Evolutionary conservation across 257 asterid species (phyloP).

Genomic region (Solanum chilense): DNA sequence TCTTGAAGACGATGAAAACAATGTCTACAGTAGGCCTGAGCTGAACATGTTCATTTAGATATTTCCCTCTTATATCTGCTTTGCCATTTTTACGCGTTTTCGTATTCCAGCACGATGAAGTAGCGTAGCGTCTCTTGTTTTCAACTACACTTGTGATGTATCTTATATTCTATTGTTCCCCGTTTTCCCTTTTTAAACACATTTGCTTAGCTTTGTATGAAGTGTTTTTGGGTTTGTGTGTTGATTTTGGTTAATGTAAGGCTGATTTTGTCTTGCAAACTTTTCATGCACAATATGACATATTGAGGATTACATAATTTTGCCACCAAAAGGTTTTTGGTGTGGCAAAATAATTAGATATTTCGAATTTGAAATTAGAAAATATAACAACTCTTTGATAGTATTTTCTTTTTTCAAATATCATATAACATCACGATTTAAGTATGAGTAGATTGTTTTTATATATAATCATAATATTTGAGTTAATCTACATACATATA

Average conservation of each 20-base stretch:
- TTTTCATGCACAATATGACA: background rate
- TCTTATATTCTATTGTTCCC: background rate
- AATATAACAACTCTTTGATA: background rate
- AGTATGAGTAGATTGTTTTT: background rate
- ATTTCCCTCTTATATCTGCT: background rate
- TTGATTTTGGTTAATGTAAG: background rate
- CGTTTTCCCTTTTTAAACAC: background rate
- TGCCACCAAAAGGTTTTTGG: background rate
- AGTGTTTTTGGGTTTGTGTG: background rate
- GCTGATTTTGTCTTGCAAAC: background rate
- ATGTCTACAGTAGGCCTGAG: conserved; percentile 60
- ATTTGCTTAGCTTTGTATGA: background rate
- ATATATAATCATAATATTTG: background rate
- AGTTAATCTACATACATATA: background rate
- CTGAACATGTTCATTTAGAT: conserved; percentile 56
- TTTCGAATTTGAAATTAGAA: background rate
- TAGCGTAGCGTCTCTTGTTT: background rate
- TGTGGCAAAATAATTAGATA: background rate
- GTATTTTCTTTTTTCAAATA: no score
- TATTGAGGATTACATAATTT: background rate
- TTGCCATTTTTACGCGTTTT: background rate
- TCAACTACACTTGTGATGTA: background rate
- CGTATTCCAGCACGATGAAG: background rate
- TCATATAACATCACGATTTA: no score
- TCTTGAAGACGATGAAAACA: conserved; percentile 60